Evolutionary conservation across 495 filamentous ascomycete species (phyloP).

Genomic region (Lichenothelia convexa): DNA sequence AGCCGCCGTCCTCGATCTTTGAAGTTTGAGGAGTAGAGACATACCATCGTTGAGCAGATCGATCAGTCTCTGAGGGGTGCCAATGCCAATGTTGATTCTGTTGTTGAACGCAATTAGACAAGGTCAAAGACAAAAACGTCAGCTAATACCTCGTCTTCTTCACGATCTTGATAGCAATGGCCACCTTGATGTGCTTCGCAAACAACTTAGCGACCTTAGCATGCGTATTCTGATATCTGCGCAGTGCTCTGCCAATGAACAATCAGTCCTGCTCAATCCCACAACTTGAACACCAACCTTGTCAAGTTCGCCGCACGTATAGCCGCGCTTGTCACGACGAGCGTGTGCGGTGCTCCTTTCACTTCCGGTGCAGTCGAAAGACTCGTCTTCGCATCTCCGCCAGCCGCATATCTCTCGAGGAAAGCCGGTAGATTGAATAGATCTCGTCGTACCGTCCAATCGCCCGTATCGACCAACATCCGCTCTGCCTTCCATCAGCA

Average conservation of each 20-base stretch:
- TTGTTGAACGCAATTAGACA: neutral
- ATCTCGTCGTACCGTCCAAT: constrained; percentile 41
- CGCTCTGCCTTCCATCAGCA: constrained; percentile 8
- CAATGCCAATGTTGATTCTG: constrained; percentile 69
- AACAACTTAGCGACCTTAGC: constrained; percentile 75
- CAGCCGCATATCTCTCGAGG: constrained; percentile 33
- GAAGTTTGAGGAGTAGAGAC: constrained; percentile 5
- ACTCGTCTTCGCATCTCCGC: constrained; percentile 11
- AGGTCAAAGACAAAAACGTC: too few species aligned
- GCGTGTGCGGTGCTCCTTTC: constrained; percentile 68
- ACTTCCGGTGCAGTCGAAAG: constrained; percentile 39
- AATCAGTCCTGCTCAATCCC: constrained; percentile 4
- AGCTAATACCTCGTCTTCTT: constrained; percentile 34
- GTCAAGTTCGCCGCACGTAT: constrained; percentile 65
- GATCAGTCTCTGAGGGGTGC: constrained; percentile 64
- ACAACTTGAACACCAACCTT: constrained; percentile 28
- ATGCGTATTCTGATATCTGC: constrained; percentile 60
- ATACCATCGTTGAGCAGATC: constrained; percentile 67
- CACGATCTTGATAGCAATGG: constrained; percentile 65
- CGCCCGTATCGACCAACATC: constrained; percentile 54
- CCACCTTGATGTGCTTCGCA: constrained; percentile 92
- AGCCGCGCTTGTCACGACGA: constrained; percentile 63
- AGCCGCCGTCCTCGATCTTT: neutral
- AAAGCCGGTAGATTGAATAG: constrained; percentile 59
- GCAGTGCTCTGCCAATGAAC: constrained; percentile 45